Evolutionary conservation across 148 eudicot species (phyloP), one percentile per base, ranked within the genome.

Genomic region (Arbutus unedo): DNA sequence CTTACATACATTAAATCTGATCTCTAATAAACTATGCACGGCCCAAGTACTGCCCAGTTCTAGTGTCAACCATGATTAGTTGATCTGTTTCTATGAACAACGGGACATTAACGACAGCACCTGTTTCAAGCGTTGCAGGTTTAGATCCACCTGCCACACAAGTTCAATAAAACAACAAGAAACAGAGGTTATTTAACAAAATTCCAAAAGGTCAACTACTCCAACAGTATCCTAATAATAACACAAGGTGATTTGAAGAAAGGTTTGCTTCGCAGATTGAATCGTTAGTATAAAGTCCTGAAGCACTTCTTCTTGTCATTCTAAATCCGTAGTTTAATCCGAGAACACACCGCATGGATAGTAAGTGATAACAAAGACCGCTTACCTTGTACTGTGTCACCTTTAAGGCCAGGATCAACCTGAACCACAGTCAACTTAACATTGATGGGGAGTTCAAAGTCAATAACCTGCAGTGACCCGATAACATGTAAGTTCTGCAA

Each of bases 371-470:
- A 78, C 14, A 41, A 54, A 67, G 48, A 67, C 81, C 5, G 8
- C 71, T 0, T 88, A 95, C 98, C 98, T 92, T 95, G 98, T 71
- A 90, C 97, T 15, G 93, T 88, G 88, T 96, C 99, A 53, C 95
- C 98, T 88, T 81, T 93, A 81, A 92, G 31, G 73, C 99, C 98
- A 75, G 99, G 99, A 67, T 93, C 97, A 72, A 92, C 94, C 19
- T 89, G 93, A 82, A 91, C 89, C 80, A 96, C 98, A 38, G 82
- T 87, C 84, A 94, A 89, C 85, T 90, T 94, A 80, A 93, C 93
- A 38, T 86, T 90, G 78, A 88, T 88, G 81, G 99, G 99, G 79
- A 96, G 90, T 84, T 96, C 99, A 86, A 96, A 88, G 86, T 89
- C 99, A 78, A 96, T 96, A 59, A 94, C 87, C 98, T 94, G 88